Base-by-base conservation (phyloP, 305 asterid genomes). In the Nicotiana rustica region DNA sequence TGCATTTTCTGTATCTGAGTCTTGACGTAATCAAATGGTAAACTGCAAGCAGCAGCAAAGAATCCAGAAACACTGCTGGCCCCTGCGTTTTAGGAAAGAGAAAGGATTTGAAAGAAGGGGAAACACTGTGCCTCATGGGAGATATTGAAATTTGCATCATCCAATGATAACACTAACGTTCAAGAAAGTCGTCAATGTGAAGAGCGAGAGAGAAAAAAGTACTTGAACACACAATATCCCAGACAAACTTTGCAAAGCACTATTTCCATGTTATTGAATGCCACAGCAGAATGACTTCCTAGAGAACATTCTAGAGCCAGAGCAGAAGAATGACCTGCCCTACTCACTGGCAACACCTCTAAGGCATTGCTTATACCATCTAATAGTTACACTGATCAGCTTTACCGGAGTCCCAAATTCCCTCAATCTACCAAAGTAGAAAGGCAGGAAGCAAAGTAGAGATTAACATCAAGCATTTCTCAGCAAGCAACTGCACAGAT, bases 1-100 rank as follows among this genome's bases (percentile, higher is more conserved):
- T 90, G 97, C 98, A 94, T 94, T 87, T 92, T 92, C 90, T 92
- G 98, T 66, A 94, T 91, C 81, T 94, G 97, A 17, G 98, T 94
- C 83, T 94, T 94, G 6, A 94, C 96, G 69, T 92, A 92, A 70
- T 94, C 98, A 61, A 94, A 92, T 10, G 98, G 98, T 80, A 92
- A 87, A 85, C 98, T 91, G 69, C 95, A 92, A 31, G 98, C 96
- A 36, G 96, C 89, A 61, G 97, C 97, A 35, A 91, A 90, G 77
- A 94, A 90, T 10, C 97, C 98, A 14, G 97, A 92, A 7, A 94
- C 92, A 31, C 88, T 33, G 85, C 97, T 92, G 18, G 97, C 98
- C 29, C 92, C 96, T 92, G 88, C 31, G 35, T 76, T 76, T 29
- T 55, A 55, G 17, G 7, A 29, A 29, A 3, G 1, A 17, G 1